Percentiles rank a stretch among this genome's conserved stretches.
phyloP scores from a whole-genome alignment of 768 basidiomycete genomes.

The Leccinum imitatum region DNA sequence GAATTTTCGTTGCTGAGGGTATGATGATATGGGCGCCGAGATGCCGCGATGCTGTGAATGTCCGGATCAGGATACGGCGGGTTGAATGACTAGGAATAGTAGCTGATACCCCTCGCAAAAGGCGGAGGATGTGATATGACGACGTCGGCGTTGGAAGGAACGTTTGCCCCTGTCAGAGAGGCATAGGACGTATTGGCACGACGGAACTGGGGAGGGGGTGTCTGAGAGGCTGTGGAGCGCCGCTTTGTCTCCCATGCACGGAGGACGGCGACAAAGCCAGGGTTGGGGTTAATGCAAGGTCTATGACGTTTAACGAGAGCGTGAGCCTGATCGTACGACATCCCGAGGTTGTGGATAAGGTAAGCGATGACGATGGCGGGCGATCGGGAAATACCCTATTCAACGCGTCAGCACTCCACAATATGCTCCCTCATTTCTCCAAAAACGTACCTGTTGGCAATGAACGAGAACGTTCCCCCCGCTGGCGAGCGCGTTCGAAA shows the following conservation, averaged over 20 bases:
- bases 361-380: slow-evolving; percentile 78
- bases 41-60: background rate
- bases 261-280: slow-evolving; percentile 65
- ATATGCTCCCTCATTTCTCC: background rate
- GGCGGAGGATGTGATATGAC: slow-evolving; percentile 8
- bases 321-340: slow-evolving; percentile 68
- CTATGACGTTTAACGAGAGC: slow-evolving; percentile 62
- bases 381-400: slow-evolving; percentile 75
- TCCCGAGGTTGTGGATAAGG: slow-evolving; percentile 70
- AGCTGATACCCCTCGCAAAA: slow-evolving; percentile 29
- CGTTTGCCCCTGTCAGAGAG: background rate
- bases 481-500: slow-evolving; percentile 55
- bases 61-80: background rate
- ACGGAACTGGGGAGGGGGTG: slow-evolving; percentile 24
- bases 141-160: background rate
- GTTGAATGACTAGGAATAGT: slow-evolving; percentile 11
- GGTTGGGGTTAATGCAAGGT: slow-evolving; percentile 74
- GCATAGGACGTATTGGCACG: slow-evolving; percentile 32
- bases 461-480: slow-evolving; percentile 75
- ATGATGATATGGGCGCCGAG: background rate
- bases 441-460: slow-evolving; percentile 68
- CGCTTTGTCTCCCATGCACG: slow-evolving; percentile 54
- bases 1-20: background rate
- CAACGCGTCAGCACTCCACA: background rate
- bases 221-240: slow-evolving; percentile 17